Percentiles rank a stretch among this genome's conserved stretches.
Evolutionary conservation across 306 rosid species (phyloP).

Genomic region (Quillaja saponaria): DNA sequence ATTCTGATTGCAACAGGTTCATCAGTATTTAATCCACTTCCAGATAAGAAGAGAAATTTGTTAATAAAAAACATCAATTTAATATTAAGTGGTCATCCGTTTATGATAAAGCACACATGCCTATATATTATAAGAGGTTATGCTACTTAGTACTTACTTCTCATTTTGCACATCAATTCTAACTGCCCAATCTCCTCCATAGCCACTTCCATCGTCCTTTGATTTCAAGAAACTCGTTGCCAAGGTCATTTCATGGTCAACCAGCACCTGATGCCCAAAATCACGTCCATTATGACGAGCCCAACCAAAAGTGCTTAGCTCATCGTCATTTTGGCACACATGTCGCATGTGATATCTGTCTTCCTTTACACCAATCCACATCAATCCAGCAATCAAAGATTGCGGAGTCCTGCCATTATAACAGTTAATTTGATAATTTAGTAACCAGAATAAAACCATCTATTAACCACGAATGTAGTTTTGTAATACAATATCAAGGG

Average conservation of each 20-base stretch:
- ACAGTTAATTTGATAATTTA: too few species aligned
- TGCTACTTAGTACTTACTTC: slow-evolving; percentile 58
- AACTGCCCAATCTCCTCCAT: slow-evolving; percentile 96
- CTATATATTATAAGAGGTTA: slow-evolving; percentile 15
- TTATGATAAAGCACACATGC: slow-evolving; percentile 7
- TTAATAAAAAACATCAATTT: not conserved
- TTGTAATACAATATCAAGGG: not conserved
- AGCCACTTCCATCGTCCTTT: slow-evolving; percentile 77
- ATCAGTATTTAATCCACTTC: slow-evolving; percentile 1
- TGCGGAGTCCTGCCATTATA: slow-evolving; percentile 69
- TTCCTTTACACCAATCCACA: slow-evolving; percentile 91
- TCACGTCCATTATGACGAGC: slow-evolving; percentile 77
- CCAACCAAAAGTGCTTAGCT: slow-evolving; percentile 82
- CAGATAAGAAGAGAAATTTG: slow-evolving; percentile 18
- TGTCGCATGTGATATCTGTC: slow-evolving; percentile 54
- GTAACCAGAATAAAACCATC: too few species aligned
- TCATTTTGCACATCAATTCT: slow-evolving; percentile 55
- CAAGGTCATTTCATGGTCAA: slow-evolving; percentile 71
- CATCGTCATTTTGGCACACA: slow-evolving; percentile 77
- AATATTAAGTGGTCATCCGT: not conserved
- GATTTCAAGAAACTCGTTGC: slow-evolving; percentile 77
- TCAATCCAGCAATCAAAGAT: slow-evolving; percentile 86
- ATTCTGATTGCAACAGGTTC: slow-evolving; percentile 10
- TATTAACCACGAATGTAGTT: not conserved
- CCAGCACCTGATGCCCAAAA: slow-evolving; percentile 75